Conservation (phyloP, 164 flowering plant species). For the Nelumbo lutea region DNA sequence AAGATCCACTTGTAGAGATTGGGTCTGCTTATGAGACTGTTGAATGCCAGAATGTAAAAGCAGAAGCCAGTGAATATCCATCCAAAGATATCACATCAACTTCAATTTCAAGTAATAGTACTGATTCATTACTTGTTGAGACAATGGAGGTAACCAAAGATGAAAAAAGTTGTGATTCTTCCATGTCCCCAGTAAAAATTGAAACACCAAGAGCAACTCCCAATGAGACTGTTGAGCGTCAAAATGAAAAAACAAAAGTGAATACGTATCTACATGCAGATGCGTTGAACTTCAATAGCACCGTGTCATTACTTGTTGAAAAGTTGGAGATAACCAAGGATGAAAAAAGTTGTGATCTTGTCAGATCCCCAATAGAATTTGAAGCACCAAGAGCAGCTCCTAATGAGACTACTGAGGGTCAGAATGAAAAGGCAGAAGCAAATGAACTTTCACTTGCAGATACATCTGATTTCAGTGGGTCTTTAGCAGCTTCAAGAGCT, state of each 20-base stretch:
- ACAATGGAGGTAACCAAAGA: not conserved
- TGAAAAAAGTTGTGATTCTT: not conserved
- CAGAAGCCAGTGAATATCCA: not conserved
- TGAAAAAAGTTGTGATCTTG: slow-evolving; percentile 7
- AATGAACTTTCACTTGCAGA: slow-evolving; percentile 11
- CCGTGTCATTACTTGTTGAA: slow-evolving; percentile 4
- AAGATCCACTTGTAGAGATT: slow-evolving; percentile 5
- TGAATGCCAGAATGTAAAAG: not conserved
- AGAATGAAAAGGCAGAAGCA: slow-evolving; percentile 6
- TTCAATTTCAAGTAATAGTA: slow-evolving; percentile 8
- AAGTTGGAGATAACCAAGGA: slow-evolving; percentile 11
- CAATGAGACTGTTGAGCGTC: slow-evolving; percentile 11
- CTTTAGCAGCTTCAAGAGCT: slow-evolving; percentile 15
- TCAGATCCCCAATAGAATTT: not conserved
- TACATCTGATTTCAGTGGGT: no score
- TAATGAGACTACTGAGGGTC: slow-evolving; percentile 10
- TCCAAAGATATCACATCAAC: slow-evolving; percentile 16
- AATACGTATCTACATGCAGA: not conserved
- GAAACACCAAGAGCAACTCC: not conserved
- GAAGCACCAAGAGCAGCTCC: not conserved
- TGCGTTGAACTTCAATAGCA: not conserved
- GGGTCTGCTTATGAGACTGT: not conserved
- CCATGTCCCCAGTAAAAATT: not conserved
- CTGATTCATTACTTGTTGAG: slow-evolving; percentile 10
- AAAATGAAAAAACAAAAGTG: slow-evolving; percentile 2